Evolutionary conservation across 768 basidiomycete genomes (phyloP).

Genomic region (Terana coerulea): DNA sequence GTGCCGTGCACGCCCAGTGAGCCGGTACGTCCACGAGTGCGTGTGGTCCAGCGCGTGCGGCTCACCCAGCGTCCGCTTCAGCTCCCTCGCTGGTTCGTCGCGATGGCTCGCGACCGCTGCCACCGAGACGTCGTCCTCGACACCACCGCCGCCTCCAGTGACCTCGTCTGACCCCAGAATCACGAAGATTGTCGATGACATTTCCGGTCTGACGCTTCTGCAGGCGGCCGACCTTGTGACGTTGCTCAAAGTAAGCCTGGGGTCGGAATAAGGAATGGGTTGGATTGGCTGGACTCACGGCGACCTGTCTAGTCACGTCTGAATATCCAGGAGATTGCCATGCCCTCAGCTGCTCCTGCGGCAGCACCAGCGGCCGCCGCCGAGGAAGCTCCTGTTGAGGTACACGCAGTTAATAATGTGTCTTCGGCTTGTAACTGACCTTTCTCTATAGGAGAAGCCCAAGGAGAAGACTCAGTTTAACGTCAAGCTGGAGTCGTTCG

Average conservation of each 20-base stretch:
- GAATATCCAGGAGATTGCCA: slow-evolving; percentile 96
- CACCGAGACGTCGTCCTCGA: slow-evolving; percentile 38
- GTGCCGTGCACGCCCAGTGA: slow-evolving; percentile 21
- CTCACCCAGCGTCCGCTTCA: slow-evolving; percentile 1
- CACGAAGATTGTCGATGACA: slow-evolving; percentile 85
- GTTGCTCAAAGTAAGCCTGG: slow-evolving; percentile 70
- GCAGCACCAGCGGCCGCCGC: slow-evolving; percentile 50
- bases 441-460: slow-evolving; percentile 74
- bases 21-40: slow-evolving; percentile 17
- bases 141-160: slow-evolving; percentile 41
- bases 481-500: slow-evolving; percentile 92
- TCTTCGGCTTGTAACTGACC: neutral
- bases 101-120: slow-evolving; percentile 57
- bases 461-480: slow-evolving; percentile 99
- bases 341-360: slow-evolving; percentile 73
- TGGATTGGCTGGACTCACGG: neutral
- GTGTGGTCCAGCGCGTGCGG: neutral
- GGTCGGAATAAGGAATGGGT: neutral
- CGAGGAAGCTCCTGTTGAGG: slow-evolving; percentile 64
- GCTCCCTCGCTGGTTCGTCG: slow-evolving; percentile 20
- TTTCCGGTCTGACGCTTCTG: slow-evolving; percentile 81
- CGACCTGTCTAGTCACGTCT: slow-evolving; percentile 60
- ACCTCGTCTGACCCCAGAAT: slow-evolving; percentile 61
- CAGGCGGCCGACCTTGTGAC: slow-evolving; percentile 95
- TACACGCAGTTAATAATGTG: slow-evolving; percentile 29